These are phyloP conservation scores for Beauveria pseudobassiana DNA, from an alignment of 2,329 filamentous ascomycete genomes.

Conservation along the genomic window DNA sequence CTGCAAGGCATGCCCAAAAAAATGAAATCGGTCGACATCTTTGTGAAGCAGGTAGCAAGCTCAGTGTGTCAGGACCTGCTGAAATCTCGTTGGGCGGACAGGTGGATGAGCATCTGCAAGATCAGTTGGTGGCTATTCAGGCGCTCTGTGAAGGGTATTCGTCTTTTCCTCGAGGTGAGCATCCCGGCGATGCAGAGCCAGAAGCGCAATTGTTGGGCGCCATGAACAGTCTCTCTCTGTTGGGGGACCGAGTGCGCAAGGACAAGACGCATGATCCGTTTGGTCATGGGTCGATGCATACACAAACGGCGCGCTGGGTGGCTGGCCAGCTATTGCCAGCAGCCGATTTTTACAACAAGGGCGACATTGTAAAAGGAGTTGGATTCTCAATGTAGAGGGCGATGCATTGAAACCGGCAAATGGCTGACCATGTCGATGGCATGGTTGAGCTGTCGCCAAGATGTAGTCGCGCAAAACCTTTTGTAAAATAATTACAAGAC, in stretches of 20 bases:
- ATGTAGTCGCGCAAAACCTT: no score
- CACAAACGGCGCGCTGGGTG: constrained; percentile 55
- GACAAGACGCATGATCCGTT: constrained; percentile 44
- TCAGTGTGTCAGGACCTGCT: constrained; percentile 39
- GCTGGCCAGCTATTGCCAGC: constrained; percentile 41
- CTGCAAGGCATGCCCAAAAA: constrained; percentile 36
- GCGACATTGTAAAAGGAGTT: constrained; percentile 40
- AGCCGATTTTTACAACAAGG: constrained; percentile 43
- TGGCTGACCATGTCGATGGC: no score
- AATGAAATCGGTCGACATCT: constrained; percentile 19
- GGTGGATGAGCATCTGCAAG: constrained; percentile 52
- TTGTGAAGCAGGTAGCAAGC: constrained; percentile 34
- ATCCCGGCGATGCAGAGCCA: constrained; percentile 12
- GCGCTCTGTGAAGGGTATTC: constrained; percentile 46
- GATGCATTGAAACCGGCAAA: no score
- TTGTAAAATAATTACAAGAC: no score
- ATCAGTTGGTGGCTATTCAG: constrained; percentile 55
- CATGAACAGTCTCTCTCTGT: constrained; percentile 23
- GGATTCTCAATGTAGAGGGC: constrained; percentile 22
- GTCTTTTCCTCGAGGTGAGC: constrained; percentile 31
- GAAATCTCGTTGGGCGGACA: constrained; percentile 38
- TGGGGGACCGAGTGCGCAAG: constrained; percentile 24
- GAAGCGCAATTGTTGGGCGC: constrained; percentile 18
- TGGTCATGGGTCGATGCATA: constrained; percentile 48
- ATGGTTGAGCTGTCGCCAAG: no score